A percentile compares a stretch with the other conserved stretches of the same genome.
phyloP scores from a whole-genome alignment of 2,329 filamentous ascomycete species.

The Fusarium solani-melongenae region DNA sequence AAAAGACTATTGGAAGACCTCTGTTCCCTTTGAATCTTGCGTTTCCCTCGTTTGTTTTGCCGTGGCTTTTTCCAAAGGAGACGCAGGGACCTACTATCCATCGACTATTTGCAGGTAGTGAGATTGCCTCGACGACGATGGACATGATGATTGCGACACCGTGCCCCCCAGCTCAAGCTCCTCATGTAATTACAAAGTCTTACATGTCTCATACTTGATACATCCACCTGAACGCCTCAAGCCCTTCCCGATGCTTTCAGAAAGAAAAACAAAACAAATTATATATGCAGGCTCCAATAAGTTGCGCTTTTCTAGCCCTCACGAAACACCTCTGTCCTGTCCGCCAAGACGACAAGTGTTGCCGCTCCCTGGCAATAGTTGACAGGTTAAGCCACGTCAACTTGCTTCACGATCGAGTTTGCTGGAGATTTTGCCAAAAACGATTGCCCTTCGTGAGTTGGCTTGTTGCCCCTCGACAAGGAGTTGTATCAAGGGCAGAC shows the following conservation, averaged over 20 bases:
- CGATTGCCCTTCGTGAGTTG: not conserved
- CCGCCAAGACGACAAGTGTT: conserved; percentile 15
- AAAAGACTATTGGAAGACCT: conserved; percentile 16
- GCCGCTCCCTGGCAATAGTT: conserved; percentile 22
- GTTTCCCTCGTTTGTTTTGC: conserved; percentile 10
- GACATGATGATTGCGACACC: not conserved
- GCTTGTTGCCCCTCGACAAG: not conserved
- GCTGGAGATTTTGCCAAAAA: not conserved
- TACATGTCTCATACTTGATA: conserved; percentile 33
- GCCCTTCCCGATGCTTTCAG: conserved; percentile 29
- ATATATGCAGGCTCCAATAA: conserved; percentile 16
- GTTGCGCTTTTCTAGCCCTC: conserved; percentile 20
- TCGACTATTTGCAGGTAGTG: conserved; percentile 25
- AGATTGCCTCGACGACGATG: conserved; percentile 10
- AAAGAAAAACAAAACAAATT: conserved; percentile 6
- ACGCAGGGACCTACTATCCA: conserved; percentile 16
- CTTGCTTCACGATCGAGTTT: conserved; percentile 1
- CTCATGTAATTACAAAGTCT: conserved; percentile 5
- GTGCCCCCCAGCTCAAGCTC: conserved; percentile 17
- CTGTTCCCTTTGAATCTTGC: not conserved
- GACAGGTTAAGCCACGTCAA: conserved; percentile 4
- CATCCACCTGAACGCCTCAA: conserved; percentile 27
- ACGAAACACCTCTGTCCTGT: conserved; percentile 1
- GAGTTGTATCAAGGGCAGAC: not conserved
- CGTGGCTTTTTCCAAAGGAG: conserved; percentile 22